Evolutionary conservation across 169 alveolate species (phyloP), one percentile per base, ranked within the genome.

Genomic region (Plasmodium vinckei): DNA sequence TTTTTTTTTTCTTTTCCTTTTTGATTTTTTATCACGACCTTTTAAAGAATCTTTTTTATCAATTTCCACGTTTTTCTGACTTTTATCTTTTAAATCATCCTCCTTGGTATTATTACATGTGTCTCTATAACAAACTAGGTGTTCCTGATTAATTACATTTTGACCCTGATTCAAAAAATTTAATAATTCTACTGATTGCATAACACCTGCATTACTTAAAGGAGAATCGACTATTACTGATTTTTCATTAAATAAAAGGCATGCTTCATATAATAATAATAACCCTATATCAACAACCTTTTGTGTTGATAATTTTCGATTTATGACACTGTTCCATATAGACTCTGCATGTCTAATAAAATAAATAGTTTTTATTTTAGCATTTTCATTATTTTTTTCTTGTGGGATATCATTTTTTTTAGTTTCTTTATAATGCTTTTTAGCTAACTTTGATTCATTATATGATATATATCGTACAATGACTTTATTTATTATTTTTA

Each of bases 261-360:
- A 33, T 9, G 64, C 5, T 65, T 79, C 89, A 46, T 79, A 64
- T 0, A 79, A 1, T 25, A 79, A 15, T 39, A 65, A 77, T 56
- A 79, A 46, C 15, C 5, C n/a, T 1, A 64, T 9, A 65, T 79
- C 67, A 17, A 65, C 2, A 65, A 79, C 27, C 10, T 57, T 54
- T 54, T 27, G 53, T 1, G 27, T 6, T 27, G 82, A 33, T 5
- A 65, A 21, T 65, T 59, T 21, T 53, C n/a, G 64, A 25, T 79
- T 79, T 33, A 79, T 15, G 3, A 65, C 67, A 60, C 60, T 79
- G 46, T 79, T 79, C 89, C 89, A 79, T 17, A 79, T 54, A 15
- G 89, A 79, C 42, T 79, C 89, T 25, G 82, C 67, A 54, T 79
- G 89, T 25, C 89, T 79, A 9, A 79, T 67, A 59, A 79, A 79